These are phyloP conservation scores for Candida krabiensis DNA, from an alignment of 805 yeast genomes.

Conservation along the genomic window DNA sequence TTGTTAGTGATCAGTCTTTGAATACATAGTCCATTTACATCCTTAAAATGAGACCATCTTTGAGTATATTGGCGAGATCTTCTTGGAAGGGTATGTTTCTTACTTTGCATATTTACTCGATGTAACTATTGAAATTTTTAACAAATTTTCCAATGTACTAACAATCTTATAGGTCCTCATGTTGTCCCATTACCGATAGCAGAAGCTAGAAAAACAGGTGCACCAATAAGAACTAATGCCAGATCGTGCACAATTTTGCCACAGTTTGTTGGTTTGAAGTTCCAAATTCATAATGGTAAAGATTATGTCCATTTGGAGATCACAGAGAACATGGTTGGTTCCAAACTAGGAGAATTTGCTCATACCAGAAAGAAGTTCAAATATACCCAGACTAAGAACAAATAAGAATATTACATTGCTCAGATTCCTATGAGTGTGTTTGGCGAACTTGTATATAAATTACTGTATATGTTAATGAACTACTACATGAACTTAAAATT, in stretches of 20 bases:
- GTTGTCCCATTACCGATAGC: slow-evolving; percentile 93
- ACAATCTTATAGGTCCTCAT: slow-evolving; percentile 61
- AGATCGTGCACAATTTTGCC: slow-evolving; percentile 93
- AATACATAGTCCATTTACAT: too few relatives aligned
- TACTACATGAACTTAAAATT: neutral
- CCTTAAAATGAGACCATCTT: slow-evolving; percentile 38
- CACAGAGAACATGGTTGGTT: slow-evolving; percentile 95
- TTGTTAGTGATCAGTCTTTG: too few relatives aligned
- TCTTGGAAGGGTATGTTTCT: slow-evolving; percentile 54
- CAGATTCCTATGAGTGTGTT: slow-evolving; percentile 2
- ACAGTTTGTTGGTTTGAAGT: slow-evolving; percentile 90
- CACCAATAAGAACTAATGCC: slow-evolving; percentile 94
- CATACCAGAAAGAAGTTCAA: slow-evolving; percentile 88
- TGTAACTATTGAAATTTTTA: neutral
- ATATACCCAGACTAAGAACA: slow-evolving; percentile 76
- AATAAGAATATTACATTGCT: slow-evolving; percentile 19
- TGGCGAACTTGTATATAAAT: slow-evolving; percentile 12
- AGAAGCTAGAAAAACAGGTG: slow-evolving; percentile 74
- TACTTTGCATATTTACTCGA: neutral
- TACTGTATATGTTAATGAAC: slow-evolving; percentile 1
- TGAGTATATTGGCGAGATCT: slow-evolving; percentile 46
- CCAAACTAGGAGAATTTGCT: slow-evolving; percentile 92
- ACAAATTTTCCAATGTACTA: too few relatives aligned
- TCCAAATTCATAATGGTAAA: slow-evolving; percentile 95
- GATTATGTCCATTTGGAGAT: slow-evolving; percentile 87